A percentile compares a stretch with the other conserved stretches of the same genome.
These are phyloP conservation scores for Inga laurina DNA, from an alignment of 306 rosid genomes.

Conservation along the genomic window DNA sequence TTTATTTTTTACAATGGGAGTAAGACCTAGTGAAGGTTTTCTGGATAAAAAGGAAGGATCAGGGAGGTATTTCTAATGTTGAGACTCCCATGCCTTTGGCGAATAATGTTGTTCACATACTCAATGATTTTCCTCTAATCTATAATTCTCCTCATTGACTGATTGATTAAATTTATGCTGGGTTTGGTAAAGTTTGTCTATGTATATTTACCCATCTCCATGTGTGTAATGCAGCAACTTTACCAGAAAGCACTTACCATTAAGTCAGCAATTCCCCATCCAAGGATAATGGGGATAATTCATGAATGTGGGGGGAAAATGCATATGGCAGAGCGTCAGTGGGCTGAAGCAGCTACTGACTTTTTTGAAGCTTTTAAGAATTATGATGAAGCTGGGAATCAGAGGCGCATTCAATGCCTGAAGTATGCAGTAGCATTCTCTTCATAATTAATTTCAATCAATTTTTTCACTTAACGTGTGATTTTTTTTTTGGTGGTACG, in stretches of 20 bases:
- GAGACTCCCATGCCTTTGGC: constrained; percentile 2
- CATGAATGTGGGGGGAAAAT: constrained; percentile 99
- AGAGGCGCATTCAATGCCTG: constrained; percentile 95
- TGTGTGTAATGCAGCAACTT: constrained; percentile 78
- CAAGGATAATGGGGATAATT: constrained; percentile 97
- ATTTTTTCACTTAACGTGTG: constrained; percentile 1
- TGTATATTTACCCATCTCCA: constrained; percentile 13
- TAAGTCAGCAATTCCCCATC: constrained; percentile 99
- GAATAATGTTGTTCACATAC: background rate
- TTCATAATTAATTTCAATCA: constrained; percentile 24
- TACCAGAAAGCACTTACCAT: constrained; percentile 96
- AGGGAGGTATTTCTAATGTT: background rate
- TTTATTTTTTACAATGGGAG: background rate
- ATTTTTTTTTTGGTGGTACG: background rate
- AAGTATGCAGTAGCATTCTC: constrained; percentile 52
- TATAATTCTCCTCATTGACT: background rate
- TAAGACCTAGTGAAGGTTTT: background rate
- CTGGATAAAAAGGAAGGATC: background rate
- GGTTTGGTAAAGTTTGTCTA: constrained; percentile 27
- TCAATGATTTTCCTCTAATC: background rate
- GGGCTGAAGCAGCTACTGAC: constrained; percentile 98
- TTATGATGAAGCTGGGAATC: constrained; percentile 97
- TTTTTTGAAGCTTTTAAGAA: constrained; percentile 97
- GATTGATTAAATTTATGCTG: background rate
- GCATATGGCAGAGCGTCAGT: constrained; percentile 99